Evolutionary conservation across 371 early-diverging fungal genomes (phyloP).

Genomic region (Circinella minor): DNA sequence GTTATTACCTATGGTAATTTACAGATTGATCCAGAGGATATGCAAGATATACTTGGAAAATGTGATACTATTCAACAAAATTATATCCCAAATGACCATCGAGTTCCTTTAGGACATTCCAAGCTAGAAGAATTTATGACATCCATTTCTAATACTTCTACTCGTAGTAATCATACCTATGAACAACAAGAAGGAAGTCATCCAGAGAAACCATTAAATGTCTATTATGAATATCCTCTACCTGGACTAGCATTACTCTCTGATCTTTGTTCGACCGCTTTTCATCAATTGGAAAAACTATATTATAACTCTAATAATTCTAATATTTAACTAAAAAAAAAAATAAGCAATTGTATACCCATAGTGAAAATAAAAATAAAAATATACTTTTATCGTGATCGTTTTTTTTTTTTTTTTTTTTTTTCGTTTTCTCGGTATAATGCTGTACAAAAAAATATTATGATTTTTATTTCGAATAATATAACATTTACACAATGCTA

Average conservation of each 20-base stretch:
- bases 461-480: no score
- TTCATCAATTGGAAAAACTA: background rate
- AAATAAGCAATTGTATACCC: no score
- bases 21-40: background rate
- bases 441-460: no score
- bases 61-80: background rate
- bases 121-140: background rate
- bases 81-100: background rate
- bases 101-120: background rate
- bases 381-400: no score
- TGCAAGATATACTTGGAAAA: background rate
- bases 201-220: background rate
- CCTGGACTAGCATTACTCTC: background rate
- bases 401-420: no score
- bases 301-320: no score
- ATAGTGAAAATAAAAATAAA: no score
- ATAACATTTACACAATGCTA: no score
- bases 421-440: no score
- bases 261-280: background rate
- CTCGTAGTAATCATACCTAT: background rate
- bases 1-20: background rate
- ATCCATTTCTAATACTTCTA: background rate
- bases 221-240: background rate
- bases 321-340: no score
- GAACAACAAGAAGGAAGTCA: no score